Evolutionary conservation across 129 eudicot genomes (phyloP).

Genomic region (Apium graveolens): DNA sequence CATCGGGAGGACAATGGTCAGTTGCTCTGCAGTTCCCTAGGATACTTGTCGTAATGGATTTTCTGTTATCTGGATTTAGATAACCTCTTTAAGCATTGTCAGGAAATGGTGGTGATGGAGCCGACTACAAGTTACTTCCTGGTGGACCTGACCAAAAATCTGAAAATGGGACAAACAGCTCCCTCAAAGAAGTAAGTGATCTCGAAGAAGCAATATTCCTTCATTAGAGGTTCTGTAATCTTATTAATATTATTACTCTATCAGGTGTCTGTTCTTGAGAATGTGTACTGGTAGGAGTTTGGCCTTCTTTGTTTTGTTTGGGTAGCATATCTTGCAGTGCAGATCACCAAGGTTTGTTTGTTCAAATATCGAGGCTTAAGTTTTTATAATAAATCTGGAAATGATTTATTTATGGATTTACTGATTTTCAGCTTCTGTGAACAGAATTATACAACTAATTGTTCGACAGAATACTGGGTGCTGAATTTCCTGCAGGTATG

Average conservation of each 20-base stretch:
- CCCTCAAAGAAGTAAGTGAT: slow-evolving; percentile 35
- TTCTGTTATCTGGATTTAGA: background rate
- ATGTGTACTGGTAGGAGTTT: too few relatives aligned
- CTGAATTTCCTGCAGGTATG: slow-evolving; percentile 68
- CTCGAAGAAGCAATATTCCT: background rate
- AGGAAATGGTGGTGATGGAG: slow-evolving; percentile 31
- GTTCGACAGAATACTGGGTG: slow-evolving; percentile 70
- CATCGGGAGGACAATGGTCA: slow-evolving; percentile 43
- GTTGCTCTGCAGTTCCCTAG: slow-evolving; percentile 16
- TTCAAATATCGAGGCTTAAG: background rate
- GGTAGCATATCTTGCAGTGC: too few relatives aligned
- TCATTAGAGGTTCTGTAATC: background rate
- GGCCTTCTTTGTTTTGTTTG: too few relatives aligned
- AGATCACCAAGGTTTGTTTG: slow-evolving; percentile 35
- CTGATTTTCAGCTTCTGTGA: slow-evolving; percentile 10
- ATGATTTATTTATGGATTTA: background rate
- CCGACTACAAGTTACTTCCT: slow-evolving; percentile 42
- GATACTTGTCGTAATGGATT: background rate
- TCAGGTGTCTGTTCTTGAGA: slow-evolving; percentile 28
- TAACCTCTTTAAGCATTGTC: background rate
- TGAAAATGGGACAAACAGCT: slow-evolving; percentile 17
- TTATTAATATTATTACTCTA: slow-evolving; percentile 4
- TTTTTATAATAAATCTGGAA: background rate
- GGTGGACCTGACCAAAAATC: slow-evolving; percentile 45
- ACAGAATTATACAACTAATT: slow-evolving; percentile 63